Evolutionary conservation across 208 protist genomes (phyloP), one percentile per base, ranked within the genome.

Genomic region (Crithidia acanthocephali): DNA sequence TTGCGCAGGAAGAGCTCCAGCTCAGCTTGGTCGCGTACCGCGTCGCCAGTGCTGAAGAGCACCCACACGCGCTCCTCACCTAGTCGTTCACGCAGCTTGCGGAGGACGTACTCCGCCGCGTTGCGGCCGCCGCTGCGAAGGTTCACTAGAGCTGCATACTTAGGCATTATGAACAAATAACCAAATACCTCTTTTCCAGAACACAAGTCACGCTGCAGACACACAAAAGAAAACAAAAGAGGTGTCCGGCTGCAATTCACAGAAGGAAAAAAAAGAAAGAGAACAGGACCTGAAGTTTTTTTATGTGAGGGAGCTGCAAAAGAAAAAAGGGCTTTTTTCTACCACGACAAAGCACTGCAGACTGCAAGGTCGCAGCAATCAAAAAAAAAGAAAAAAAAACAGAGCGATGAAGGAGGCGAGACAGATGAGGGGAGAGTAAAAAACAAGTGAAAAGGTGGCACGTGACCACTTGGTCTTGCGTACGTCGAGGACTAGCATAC

Each of bases 111-210:
- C 13, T 73, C 28, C 0, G 81, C 84, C 22, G 69, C 56, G 8
- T 61, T 50, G 1, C 50, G 53, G 5, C 82, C 84, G 20, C 84
- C 84, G 55, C 82, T 90, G 32, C 72, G 74, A 45, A 76, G 42
- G 44, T 92, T 92, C 20, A 92, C 72, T 1, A 89, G 52, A 2
- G 81, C 81, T 5, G 75, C 67, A 58, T 52, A 60, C 30, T 70
- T 25, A 2, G 0, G 52, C 60, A 56, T 66, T 53, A 32, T 11
- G 13, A 37, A n/a, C 10, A 11, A 37, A 4, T 30, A 30, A 53
- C 8, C 20, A 7, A 15, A 53, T 53, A 30, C 48, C 22, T 11
- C 16, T 27, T 13, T n/a, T n/a, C 20, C 16, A 10, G 6, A 23
- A 30, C n/a, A 25, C 22, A 53, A 10, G 2, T 2, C 22, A 15